Conservation (phyloP, 805 yeast genomes). For the Kluyveromyces wickerhamii region DNA sequence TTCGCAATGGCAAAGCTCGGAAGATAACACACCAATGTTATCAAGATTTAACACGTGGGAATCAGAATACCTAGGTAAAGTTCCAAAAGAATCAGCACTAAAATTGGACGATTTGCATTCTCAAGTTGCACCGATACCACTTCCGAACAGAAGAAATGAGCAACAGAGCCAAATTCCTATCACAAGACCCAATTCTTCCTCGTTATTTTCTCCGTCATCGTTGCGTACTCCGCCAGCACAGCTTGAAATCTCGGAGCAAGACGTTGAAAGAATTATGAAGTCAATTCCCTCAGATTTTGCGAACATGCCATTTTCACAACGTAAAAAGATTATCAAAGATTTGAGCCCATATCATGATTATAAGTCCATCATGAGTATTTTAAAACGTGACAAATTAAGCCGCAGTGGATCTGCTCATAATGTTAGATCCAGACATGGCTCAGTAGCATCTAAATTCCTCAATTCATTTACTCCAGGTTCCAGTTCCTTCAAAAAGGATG, state of each 20-base stretch:
- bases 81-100: constrained; percentile 1
- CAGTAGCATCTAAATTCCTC: constrained; percentile 28
- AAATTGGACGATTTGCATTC: constrained; percentile 8
- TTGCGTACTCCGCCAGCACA: constrained; percentile 1
- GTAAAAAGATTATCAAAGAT: constrained; percentile 37
- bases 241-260: constrained; percentile 8
- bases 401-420: constrained; percentile 16
- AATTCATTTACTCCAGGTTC: constrained; percentile 29
- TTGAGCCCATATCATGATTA: constrained; percentile 32
- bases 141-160: constrained; percentile 5
- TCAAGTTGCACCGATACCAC: constrained; percentile 10
- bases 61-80: constrained; percentile 1
- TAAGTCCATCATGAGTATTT: constrained; percentile 25
- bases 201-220: constrained; percentile 3
- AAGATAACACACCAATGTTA: constrained; percentile 1
- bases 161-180: background rate
- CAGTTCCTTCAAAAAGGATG: constrained; percentile 35
- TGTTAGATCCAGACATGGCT: constrained; percentile 21
- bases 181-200: constrained; percentile 1
- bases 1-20: constrained; percentile 38
- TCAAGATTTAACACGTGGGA: constrained; percentile 4
- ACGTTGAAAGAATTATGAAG: constrained; percentile 26
- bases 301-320: constrained; percentile 52
- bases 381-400: constrained; percentile 21
- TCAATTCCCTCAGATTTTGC: constrained; percentile 45